These are phyloP conservation scores for Hypomyces perniciosus DNA, from an alignment of 2,329 filamentous ascomycete genomes.

Conservation along the genomic window DNA sequence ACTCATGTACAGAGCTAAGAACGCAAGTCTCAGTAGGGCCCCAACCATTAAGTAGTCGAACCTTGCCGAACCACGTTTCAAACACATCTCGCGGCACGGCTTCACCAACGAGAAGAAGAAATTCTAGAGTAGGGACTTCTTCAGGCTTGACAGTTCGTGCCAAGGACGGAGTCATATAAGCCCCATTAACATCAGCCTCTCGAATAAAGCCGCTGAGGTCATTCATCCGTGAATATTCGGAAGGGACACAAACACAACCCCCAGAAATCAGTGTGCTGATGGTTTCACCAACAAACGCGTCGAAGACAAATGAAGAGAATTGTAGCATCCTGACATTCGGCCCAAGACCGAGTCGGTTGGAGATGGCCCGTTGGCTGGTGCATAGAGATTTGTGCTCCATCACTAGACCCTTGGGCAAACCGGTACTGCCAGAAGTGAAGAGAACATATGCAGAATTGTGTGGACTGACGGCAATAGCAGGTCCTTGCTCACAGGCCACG, in stretches of 20 bases:
- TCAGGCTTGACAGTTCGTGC: not conserved
- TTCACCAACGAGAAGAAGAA: not conserved
- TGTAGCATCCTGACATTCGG: constrained; percentile 5
- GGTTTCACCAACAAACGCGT: constrained; percentile 1
- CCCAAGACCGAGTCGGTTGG: not conserved
- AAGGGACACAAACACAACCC: constrained; percentile 8
- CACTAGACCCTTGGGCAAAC: constrained; percentile 16
- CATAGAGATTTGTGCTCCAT: constrained; percentile 12
- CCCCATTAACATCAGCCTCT: not conserved
- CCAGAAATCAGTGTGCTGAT: constrained; percentile 1
- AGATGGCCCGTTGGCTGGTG: not conserved
- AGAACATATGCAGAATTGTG: constrained; percentile 13
- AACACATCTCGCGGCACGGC: constrained; percentile 2
- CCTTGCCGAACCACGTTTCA: constrained; percentile 3
- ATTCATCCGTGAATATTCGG: constrained; percentile 4
- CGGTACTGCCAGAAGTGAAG: constrained; percentile 18
- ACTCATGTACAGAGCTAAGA: constrained; percentile 5
- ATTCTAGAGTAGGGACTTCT: not conserved
- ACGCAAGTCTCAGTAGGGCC: constrained; percentile 6
- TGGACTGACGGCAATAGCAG: not conserved
- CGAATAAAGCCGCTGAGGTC: not conserved
- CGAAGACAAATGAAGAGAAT: constrained; percentile 8
- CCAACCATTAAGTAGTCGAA: constrained; percentile 3
- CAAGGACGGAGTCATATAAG: constrained; percentile 2
- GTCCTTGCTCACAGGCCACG: not conserved